Conservation (phyloP, 257 asterid species). For the Ballota nigra region DNA sequence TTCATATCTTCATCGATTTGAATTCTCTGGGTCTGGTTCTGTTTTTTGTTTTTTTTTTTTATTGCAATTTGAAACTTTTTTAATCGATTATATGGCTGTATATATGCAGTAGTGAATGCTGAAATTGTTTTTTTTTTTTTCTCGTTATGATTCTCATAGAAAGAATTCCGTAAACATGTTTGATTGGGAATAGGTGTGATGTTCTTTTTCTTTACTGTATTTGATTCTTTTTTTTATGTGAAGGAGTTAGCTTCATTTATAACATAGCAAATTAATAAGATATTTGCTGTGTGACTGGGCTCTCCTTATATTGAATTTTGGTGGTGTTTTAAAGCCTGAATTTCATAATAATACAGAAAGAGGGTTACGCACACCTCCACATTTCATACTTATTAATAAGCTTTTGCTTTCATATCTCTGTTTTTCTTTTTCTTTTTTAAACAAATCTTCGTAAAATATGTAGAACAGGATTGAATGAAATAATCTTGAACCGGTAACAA, state of each 20-base stretch:
- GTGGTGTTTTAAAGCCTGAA: slow-evolving; percentile 45
- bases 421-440: no score
- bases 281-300: slow-evolving; percentile 16
- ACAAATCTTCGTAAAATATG: no score
- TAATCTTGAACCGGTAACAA: no score
- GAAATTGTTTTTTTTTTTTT: neutral
- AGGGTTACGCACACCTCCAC: slow-evolving; percentile 46
- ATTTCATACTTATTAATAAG: no score
- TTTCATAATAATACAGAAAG: slow-evolving; percentile 18
- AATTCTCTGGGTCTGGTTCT: no score
- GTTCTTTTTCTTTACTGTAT: no score
- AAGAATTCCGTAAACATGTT: neutral
- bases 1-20: neutral
- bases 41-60: neutral
- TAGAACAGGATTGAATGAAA: no score
- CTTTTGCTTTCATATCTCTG: no score
- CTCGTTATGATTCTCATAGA: no score
- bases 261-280: neutral
- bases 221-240: neutral
- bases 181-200: neutral
- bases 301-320: slow-evolving; percentile 36
- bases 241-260: slow-evolving; percentile 22
- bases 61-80: neutral
- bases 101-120: neutral
- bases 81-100: neutral